Percentiles rank a stretch among this genome's conserved stretches.
Conservation (phyloP, 2,329 filamentous ascomycete species). For the Aspergillus nomiae region DNA sequence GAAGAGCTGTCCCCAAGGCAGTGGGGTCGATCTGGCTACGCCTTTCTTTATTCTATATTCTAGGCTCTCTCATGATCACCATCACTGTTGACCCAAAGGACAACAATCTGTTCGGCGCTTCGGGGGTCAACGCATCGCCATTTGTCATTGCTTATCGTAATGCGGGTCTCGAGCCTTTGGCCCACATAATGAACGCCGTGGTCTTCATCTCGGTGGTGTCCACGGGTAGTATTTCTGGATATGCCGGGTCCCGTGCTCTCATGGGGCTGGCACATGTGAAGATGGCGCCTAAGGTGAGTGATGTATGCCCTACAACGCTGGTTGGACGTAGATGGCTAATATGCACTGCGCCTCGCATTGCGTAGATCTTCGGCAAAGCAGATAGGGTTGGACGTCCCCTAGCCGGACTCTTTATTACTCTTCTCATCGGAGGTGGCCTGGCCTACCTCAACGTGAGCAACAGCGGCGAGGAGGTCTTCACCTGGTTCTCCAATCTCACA, state of each 20-base stretch:
- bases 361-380: constrained; percentile 31
- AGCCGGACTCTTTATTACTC: constrained; percentile 60
- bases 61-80: constrained; percentile 49
- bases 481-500: constrained; percentile 52
- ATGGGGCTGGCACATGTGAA: constrained; percentile 48
- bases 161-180: constrained; percentile 41
- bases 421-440: constrained; percentile 66
- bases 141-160: constrained; percentile 48
- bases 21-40: constrained; percentile 52
- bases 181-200: constrained; percentile 53
- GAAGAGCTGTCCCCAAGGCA: constrained; percentile 46
- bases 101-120: constrained; percentile 43
- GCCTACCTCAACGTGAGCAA: constrained; percentile 48
- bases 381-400: constrained; percentile 45
- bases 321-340: background rate
- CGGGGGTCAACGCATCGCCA: constrained; percentile 48
- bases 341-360: background rate
- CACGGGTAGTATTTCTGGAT: constrained; percentile 47
- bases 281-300: constrained; percentile 42
- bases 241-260: constrained; percentile 47
- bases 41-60: constrained; percentile 49
- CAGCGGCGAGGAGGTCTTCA: constrained; percentile 47
- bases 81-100: constrained; percentile 48
- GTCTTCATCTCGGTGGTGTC: constrained; percentile 52
- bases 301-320: too few relatives aligned